These are phyloP conservation scores for Sugiyamaella qingdaonensis DNA, from an alignment of 805 yeast genomes.

Conservation along the genomic window DNA sequence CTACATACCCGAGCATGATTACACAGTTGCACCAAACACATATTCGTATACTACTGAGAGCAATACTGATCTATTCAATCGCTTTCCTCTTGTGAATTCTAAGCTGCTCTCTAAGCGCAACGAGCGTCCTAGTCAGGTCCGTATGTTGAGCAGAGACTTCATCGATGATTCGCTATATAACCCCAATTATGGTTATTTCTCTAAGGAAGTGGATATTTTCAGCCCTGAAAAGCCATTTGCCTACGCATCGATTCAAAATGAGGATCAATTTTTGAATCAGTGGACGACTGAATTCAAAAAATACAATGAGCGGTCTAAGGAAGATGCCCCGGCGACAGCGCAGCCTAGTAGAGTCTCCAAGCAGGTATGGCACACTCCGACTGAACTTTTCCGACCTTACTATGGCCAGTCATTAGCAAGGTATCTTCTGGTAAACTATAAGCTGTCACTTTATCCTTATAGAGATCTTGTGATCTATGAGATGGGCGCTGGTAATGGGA, in stretches of 20 bases:
- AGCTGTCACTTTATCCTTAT: slow-evolving; percentile 63
- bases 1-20: slow-evolving; percentile 28
- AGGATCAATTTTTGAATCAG: slow-evolving; percentile 62
- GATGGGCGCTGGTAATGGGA: slow-evolving; percentile 89
- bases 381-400: slow-evolving; percentile 74
- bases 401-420: slow-evolving; percentile 86
- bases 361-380: slow-evolving; percentile 88
- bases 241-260: slow-evolving; percentile 51
- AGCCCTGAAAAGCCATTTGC: slow-evolving; percentile 63
- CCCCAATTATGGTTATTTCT: slow-evolving; percentile 77
- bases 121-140: slow-evolving; percentile 54
- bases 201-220: slow-evolving; percentile 73
- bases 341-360: slow-evolving; percentile 32
- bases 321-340: neutral
- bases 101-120: slow-evolving; percentile 34
- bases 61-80: slow-evolving; percentile 37
- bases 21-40: slow-evolving; percentile 33
- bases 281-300: slow-evolving; percentile 56
- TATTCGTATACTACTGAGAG: slow-evolving; percentile 33
- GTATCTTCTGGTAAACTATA: slow-evolving; percentile 67
- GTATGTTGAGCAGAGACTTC: slow-evolving; percentile 74
- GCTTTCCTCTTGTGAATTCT: slow-evolving; percentile 42
- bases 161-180: slow-evolving; percentile 83
- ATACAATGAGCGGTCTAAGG: slow-evolving; percentile 39
- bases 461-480: slow-evolving; percentile 74